Conservation (phyloP, 2,329 filamentous ascomycete species). For the Coniella lustricola region DNA sequence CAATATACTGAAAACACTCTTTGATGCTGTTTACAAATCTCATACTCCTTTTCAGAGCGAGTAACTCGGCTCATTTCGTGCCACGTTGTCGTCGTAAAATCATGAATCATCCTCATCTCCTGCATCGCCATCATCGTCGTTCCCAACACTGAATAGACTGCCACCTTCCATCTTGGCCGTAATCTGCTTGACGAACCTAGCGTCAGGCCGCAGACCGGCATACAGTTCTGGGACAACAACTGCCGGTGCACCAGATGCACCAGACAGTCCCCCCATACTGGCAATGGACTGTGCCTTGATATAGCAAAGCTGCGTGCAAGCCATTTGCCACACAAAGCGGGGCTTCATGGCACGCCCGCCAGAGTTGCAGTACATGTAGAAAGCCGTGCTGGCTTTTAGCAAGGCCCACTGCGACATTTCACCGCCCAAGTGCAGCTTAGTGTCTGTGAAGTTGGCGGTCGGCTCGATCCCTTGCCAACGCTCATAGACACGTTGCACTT, state of each 20-base stretch:
- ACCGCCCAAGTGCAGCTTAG: conserved; percentile 22
- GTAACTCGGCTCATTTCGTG: background rate
- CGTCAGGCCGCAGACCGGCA: conserved; percentile 30
- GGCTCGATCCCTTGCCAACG: conserved; percentile 34
- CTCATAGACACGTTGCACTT: conserved; percentile 30
- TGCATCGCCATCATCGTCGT: conserved; percentile 11
- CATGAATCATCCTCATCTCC: conserved; percentile 6
- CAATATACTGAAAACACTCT: too few relatives aligned
- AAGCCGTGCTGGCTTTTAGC: conserved; percentile 43
- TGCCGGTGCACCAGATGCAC: conserved; percentile 20
- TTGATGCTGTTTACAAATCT: too few relatives aligned
- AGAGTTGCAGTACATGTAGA: conserved; percentile 28
- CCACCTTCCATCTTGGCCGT: conserved; percentile 15
- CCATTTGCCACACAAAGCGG: conserved; percentile 39
- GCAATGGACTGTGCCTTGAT: conserved; percentile 35
- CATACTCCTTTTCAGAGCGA: too few relatives aligned
- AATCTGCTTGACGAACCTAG: conserved; percentile 18
- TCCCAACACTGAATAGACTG: conserved; percentile 6
- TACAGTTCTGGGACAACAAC: conserved; percentile 31
- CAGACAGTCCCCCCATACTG: background rate
- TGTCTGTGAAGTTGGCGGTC: conserved; percentile 21
- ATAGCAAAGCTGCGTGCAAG: conserved; percentile 39
- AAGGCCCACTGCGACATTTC: conserved; percentile 38
- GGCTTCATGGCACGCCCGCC: conserved; percentile 1
- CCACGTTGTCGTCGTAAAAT: background rate